Evolutionary conservation across 345 rosid species (phyloP).

Genomic region (Euphorbia peplus): DNA sequence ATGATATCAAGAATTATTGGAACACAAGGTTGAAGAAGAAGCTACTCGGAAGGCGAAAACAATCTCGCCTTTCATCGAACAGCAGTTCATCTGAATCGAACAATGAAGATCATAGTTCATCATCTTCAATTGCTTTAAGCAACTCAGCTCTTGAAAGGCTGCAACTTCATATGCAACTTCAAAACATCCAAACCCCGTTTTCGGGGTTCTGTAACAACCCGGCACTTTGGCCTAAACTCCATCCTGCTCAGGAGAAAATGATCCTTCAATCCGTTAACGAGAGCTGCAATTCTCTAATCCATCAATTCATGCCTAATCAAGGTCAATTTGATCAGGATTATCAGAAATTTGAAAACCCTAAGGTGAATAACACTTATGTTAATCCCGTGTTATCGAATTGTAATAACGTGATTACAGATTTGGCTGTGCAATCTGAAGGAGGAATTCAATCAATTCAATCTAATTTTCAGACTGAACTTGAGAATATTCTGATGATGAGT

Average conservation of each 20-base stretch:
- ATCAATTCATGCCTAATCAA: constrained; percentile 13
- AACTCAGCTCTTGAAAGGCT: constrained; percentile 83
- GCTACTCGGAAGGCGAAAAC: constrained; percentile 76
- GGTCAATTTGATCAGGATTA: constrained; percentile 24
- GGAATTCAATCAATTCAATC: constrained; percentile 14
- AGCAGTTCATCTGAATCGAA: constrained; percentile 17
- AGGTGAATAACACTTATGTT: constrained; percentile 13
- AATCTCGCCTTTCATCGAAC: constrained; percentile 30
- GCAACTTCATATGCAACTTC: constrained; percentile 92
- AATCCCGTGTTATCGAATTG: constrained; percentile 10
- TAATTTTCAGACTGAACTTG: constrained; percentile 39
- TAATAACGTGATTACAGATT: constrained; percentile 16
- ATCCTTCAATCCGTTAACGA: constrained; percentile 37
- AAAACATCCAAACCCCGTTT: constrained; percentile 58
- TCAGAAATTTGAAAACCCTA: constrained; percentile 17
- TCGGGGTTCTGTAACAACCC: constrained; percentile 55
- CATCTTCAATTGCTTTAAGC: constrained; percentile 47
- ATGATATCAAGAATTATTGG: constrained; percentile 96
- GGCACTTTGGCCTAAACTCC: constrained; percentile 72
- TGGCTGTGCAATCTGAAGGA: constrained; percentile 12
- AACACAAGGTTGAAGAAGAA: constrained; percentile 96
- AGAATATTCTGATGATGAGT: constrained; percentile 25
- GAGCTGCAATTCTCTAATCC: constrained; percentile 23
- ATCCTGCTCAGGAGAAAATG: constrained; percentile 49
- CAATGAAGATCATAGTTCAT: constrained; percentile 27